Percentiles rank a stretch among this genome's conserved stretches.
Conservation (phyloP, 345 rosid species). For the Bruguiera gymnorhiza region DNA sequence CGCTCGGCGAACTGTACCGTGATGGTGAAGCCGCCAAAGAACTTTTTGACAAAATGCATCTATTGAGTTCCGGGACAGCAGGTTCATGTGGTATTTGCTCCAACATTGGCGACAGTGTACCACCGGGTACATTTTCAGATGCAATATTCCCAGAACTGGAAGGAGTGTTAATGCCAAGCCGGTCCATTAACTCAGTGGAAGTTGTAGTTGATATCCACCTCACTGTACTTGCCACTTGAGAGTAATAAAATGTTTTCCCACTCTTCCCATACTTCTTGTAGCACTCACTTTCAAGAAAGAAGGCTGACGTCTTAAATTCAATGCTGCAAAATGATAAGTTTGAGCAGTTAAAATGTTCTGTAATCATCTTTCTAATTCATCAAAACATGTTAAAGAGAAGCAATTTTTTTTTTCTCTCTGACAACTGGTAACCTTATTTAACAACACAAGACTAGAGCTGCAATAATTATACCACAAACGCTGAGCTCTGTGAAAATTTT, state of each 20-base stretch:
- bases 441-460: neutral
- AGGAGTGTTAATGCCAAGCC: constrained; percentile 20
- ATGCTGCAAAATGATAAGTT: constrained; percentile 42
- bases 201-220: constrained; percentile 70
- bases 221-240: constrained; percentile 73
- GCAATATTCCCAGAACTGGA: constrained; percentile 14
- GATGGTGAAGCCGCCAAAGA: constrained; percentile 5
- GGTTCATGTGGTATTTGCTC: constrained; percentile 16
- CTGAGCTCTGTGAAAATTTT: neutral
- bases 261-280: constrained; percentile 74
- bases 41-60: constrained; percentile 18
- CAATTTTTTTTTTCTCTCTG: neutral
- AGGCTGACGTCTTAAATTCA: constrained; percentile 46
- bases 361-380: neutral
- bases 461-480: no score
- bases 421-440: neutral
- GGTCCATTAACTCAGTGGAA: constrained; percentile 21
- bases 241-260: constrained; percentile 78
- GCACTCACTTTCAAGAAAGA: constrained; percentile 73
- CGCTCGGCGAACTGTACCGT: constrained; percentile 18
- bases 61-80: constrained; percentile 10
- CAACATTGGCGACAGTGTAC: constrained; percentile 12
- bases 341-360: neutral
- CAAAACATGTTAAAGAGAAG: neutral
- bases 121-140: constrained; percentile 21